Conservation (phyloP, 2,329 filamentous ascomycete species). For the Phaeomoniella chlamydospora region DNA sequence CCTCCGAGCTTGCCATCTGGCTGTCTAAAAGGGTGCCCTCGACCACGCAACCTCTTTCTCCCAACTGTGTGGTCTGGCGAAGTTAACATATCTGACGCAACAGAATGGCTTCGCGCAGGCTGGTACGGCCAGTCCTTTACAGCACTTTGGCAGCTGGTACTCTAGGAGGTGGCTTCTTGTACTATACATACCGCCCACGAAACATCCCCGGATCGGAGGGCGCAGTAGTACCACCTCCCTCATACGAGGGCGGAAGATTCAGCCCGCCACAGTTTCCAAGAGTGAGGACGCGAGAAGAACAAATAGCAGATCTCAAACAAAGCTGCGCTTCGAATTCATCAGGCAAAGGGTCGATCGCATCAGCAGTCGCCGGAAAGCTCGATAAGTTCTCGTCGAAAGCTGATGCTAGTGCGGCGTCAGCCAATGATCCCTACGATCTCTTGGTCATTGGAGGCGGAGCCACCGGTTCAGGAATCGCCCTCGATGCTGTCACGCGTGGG, state of each 20-base stretch:
- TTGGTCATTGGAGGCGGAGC: conserved; percentile 68
- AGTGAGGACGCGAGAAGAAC: conserved; percentile 34
- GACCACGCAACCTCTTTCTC: too few relatives aligned
- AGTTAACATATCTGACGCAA: not conserved
- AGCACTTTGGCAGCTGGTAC: conserved; percentile 38
- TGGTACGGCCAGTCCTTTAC: conserved; percentile 45
- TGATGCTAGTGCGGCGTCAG: conserved; percentile 10
- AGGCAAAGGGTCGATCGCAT: conserved; percentile 7
- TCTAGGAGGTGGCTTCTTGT: conserved; percentile 39
- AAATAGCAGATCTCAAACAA: conserved; percentile 35
- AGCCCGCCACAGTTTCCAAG: conserved; percentile 35
- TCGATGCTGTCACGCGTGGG: conserved; percentile 66
- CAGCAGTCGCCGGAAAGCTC: conserved; percentile 12
- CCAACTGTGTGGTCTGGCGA: too few relatives aligned
- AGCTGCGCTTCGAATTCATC: conserved; percentile 14
- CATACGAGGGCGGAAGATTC: conserved; percentile 43
- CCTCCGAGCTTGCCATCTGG: not conserved
- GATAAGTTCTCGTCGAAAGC: conserved; percentile 1
- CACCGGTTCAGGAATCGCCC: conserved; percentile 65
- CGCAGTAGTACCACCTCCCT: conserved; percentile 47
- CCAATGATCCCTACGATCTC: conserved; percentile 54
- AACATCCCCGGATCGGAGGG: conserved; percentile 50
- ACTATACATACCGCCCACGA: conserved; percentile 47
- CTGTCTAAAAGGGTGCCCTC: not conserved
- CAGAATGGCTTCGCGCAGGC: conserved; percentile 22